Evolutionary conservation across 73 alveolate species (phyloP), one percentile per base, ranked within the genome.

Genomic region (Blepharisma japonicum): DNA sequence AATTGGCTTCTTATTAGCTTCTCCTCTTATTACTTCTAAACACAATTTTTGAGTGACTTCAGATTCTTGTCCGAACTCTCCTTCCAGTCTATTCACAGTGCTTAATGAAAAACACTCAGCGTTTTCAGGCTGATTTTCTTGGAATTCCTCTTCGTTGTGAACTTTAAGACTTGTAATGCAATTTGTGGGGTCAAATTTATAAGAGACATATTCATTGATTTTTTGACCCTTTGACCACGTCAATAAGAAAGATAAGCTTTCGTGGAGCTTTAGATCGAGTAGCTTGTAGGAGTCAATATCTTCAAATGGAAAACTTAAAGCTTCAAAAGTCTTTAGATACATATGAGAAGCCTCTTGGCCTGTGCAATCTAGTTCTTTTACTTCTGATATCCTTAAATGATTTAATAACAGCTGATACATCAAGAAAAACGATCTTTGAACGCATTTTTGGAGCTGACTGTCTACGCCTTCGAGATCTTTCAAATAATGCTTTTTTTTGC

Each of bases 331-430:
- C 23, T 61, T 61, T 20, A 61, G 74, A 39, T 61, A 61, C 18
- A 61, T 14, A 25, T 61, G 74, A 61, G 74, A 14, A 14, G 74
- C 14, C 23, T 61, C 47, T 61, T 61, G 74, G 2, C 47, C 14
- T n/a, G 74, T 61, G 48, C 74, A 61, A 39, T 61, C 74, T 2
- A 61, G 74, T 2, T 61, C 74, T 61, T 61, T 61, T 20, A 61
- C 74, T 61, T 61, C 74, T 61, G 14, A 14, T 61, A 61, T 61
- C 14, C 47, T 20, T 25, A 61, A 25, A 39, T 61, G 74, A 39
- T 14, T 61, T 61, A 61, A 39, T 14, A 61, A 39, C 14, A 61
- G 74, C 23, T 61, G 74, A 25, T 14, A 14, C 74, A 61, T 61
- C 18, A 39, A 61, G 47, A 61, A 61, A 25, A 61, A 61, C 23